Evolutionary conservation across 805 yeast genomes (phyloP), one percentile per base, ranked within the genome.

Genomic region (Wickerhamomyces mucosus): DNA sequence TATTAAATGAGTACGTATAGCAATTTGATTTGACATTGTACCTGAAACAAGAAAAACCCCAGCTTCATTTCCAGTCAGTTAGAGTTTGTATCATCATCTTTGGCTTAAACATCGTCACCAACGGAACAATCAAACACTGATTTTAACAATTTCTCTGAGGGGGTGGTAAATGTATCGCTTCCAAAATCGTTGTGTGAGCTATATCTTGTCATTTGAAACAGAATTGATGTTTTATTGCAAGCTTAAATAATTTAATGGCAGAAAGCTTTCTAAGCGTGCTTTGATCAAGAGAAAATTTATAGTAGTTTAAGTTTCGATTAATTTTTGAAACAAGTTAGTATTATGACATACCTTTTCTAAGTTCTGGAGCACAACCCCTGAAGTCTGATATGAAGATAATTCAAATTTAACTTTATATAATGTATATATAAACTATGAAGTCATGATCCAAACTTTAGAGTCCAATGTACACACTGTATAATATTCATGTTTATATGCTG

Each of bases 141-240:
- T 35, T 69, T 65, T 14, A 80, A 51, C 89, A 86, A 84, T 25
- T 71, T 63, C 21, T 62, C 60, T 1, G 95, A 74, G 15, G 96
- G 96, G 10, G 82, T 80, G 4, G 96, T 86, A 67, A 85, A 84
- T 2, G 96, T 88, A 55, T 88, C 97, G 46, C 89, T 69, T 53
- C 78, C 63, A 43, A 72, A 65, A 42, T 73, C 78, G 51, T 70
- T 71, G 17, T 51, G 39, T 10, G 66, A 58, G 0, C 43, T 19
- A 21, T 37, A 36, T 26, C 33, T 36, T 3, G 36, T 15, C 39
- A 36, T 32, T 4, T 10, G 20, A n/a, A n/a, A n/a, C n/a, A n/a
- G n/a, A n/a, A n/a, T n/a, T n/a, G n/a, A n/a, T n/a, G n/a, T n/a
- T n/a, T n/a, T n/a, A 22, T 9, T 22, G 13, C 26, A 12, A 22